A percentile compares a stretch with the other conserved stretches of the same genome.
Conservation (phyloP, 2,329 filamentous ascomycete genomes). For the Diplodia intermedia region DNA sequence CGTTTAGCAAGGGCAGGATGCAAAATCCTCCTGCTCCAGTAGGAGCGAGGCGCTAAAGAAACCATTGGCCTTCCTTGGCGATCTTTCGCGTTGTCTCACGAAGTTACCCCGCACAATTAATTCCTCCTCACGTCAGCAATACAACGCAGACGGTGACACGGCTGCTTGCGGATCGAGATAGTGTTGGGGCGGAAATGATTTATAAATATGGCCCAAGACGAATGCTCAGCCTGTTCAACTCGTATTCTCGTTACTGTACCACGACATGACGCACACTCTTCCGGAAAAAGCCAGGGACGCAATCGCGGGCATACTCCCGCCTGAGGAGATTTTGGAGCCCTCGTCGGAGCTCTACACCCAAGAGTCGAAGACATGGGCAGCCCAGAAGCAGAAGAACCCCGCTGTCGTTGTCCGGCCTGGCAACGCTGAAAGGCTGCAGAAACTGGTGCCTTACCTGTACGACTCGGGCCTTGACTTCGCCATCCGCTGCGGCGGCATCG, state of each 20-base stretch:
- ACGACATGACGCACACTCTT: background rate
- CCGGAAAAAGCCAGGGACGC: conserved; percentile 17
- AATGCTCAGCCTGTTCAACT: background rate
- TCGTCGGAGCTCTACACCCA: conserved; percentile 36
- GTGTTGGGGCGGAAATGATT: background rate
- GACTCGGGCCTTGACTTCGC: conserved; percentile 47
- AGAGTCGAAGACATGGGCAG: conserved; percentile 44
- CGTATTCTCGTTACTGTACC: background rate
- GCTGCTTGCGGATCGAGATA: background rate
- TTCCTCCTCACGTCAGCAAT: background rate
- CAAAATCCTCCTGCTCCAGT: too few relatives aligned
- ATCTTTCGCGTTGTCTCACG: background rate
- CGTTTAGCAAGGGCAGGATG: too few relatives aligned
- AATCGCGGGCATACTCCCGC: conserved; percentile 33
- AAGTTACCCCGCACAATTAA: background rate
- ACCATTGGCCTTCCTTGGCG: too few relatives aligned
- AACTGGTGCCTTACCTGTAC: conserved; percentile 44
- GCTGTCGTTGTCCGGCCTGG: conserved; percentile 46
- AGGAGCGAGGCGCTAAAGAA: too few relatives aligned
- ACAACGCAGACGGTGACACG: background rate
- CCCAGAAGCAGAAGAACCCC: conserved; percentile 45
- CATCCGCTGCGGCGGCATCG: conserved; percentile 48
- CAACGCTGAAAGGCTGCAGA: conserved; percentile 41
- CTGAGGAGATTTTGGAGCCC: conserved; percentile 39
- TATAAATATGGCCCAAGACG: background rate